Evolutionary conservation across 148 eudicot species (phyloP).

Genomic region (Rhododendron molle): DNA sequence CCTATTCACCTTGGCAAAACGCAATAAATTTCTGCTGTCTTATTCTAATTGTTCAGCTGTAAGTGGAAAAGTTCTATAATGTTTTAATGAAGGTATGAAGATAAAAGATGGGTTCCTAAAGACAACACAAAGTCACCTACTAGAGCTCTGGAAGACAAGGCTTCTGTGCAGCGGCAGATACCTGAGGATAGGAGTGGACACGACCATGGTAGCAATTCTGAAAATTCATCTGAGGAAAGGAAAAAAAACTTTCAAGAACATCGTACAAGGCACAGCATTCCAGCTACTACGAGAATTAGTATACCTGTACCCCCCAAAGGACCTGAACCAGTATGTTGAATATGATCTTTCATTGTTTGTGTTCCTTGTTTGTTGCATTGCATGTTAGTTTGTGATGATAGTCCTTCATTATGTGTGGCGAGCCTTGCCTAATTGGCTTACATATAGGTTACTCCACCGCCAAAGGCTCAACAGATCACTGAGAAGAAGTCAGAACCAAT

Average conservation of each 20-base stretch:
- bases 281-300: slow-evolving; percentile 49
- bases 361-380: not conserved
- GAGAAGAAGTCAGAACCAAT: slow-evolving; percentile 46
- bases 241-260: slow-evolving; percentile 44
- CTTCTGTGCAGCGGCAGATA: slow-evolving; percentile 50
- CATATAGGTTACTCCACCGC: slow-evolving; percentile 47
- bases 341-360: slow-evolving; percentile 8
- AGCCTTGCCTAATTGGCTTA: slow-evolving; percentile 11
- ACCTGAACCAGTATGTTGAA: slow-evolving; percentile 53
- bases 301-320: slow-evolving; percentile 83
- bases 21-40: not conserved
- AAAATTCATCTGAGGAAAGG: slow-evolving; percentile 41
- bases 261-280: slow-evolving; percentile 33
- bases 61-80: not conserved
- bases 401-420: not conserved
- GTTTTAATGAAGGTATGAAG: slow-evolving; percentile 65
- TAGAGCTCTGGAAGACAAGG: slow-evolving; percentile 48
- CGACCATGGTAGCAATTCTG: slow-evolving; percentile 35
- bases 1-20: not conserved
- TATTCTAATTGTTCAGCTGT: not conserved
- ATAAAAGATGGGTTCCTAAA: slow-evolving; percentile 84
- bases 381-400: not conserved
- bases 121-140: slow-evolving; percentile 60
- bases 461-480: slow-evolving; percentile 41
- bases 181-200: slow-evolving; percentile 59